phyloP scores from a whole-genome alignment of 495 filamentous ascomycete genomes.

The Choiromyces venosus region DNA sequence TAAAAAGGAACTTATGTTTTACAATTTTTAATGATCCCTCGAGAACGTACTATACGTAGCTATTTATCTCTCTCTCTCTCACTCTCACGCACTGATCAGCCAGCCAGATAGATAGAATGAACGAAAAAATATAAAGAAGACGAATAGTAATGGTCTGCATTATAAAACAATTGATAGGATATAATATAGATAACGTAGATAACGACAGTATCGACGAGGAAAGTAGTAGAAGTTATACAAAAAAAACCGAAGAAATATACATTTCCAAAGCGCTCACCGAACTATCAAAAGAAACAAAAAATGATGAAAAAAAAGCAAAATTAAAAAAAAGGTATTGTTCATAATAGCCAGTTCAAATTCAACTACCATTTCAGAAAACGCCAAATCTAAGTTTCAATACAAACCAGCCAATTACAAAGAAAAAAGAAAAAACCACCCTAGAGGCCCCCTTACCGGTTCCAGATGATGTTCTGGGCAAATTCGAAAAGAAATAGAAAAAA shows the following conservation, averaged over 20 bases:
- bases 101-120: neutral
- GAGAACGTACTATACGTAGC: too few relatives aligned
- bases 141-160: neutral
- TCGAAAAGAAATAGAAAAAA: conserved; percentile 10
- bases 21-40: too few relatives aligned
- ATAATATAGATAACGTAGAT: neutral
- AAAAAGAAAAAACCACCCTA: too few relatives aligned
- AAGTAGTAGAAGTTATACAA: neutral
- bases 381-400: neutral
- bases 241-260: neutral
- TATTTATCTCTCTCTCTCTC: too few relatives aligned
- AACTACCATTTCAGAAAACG: conserved; percentile 2
- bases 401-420: conserved; percentile 1
- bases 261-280: neutral
- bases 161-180: neutral
- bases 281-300: too few relatives aligned
- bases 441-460: neutral
- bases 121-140: neutral
- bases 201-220: neutral
- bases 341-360: neutral
- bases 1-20: too few relatives aligned
- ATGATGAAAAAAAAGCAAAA: neutral
- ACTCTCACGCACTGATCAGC: neutral
- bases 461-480: neutral
- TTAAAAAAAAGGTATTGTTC: neutral